Evolutionary conservation across 1,284 basidiomycete genomes (phyloP).

Genomic region (Jaminaea rosea): DNA sequence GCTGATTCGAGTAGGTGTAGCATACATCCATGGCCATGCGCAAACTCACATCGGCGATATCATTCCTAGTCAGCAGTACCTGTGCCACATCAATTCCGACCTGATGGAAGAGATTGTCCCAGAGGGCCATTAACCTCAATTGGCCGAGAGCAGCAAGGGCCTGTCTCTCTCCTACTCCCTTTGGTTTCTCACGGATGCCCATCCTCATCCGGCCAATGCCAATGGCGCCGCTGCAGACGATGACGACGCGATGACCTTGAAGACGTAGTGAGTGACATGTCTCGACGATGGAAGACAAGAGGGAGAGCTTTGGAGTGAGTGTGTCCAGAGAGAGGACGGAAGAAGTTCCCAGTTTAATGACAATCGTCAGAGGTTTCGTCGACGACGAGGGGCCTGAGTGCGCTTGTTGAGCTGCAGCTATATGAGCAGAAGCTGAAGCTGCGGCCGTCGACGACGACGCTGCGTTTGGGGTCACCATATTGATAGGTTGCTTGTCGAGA

Average conservation of each 20-base stretch:
- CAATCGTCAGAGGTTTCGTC: conserved; percentile 21
- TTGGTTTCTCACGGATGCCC: conserved; percentile 70
- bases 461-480: too few species aligned
- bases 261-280: conserved; percentile 70
- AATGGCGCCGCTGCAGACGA: conserved; percentile 93
- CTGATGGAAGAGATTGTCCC: conserved; percentile 90
- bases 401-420: too few species aligned
- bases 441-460: too few species aligned
- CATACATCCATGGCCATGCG: neutral
- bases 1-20: neutral
- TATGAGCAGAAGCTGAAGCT: too few species aligned
- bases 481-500: too few species aligned
- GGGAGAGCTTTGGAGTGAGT: conserved; percentile 65
- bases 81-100: conserved; percentile 92
- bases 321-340: conserved; percentile 40
- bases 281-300: conserved; percentile 83
- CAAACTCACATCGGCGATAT: conserved; percentile 81
- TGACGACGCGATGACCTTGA: conserved; percentile 82
- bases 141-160: conserved; percentile 94
- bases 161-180: conserved; percentile 81
- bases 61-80: conserved; percentile 82
- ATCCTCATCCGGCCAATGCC: conserved; percentile 88
- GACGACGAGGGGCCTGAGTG: too few species aligned
- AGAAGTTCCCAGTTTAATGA: conserved; percentile 46
- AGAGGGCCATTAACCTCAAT: conserved; percentile 85